These are phyloP conservation scores for Elymus sibiricus DNA, from an alignment of 176 grass and related monocot genomes.

Conservation along the genomic window DNA sequence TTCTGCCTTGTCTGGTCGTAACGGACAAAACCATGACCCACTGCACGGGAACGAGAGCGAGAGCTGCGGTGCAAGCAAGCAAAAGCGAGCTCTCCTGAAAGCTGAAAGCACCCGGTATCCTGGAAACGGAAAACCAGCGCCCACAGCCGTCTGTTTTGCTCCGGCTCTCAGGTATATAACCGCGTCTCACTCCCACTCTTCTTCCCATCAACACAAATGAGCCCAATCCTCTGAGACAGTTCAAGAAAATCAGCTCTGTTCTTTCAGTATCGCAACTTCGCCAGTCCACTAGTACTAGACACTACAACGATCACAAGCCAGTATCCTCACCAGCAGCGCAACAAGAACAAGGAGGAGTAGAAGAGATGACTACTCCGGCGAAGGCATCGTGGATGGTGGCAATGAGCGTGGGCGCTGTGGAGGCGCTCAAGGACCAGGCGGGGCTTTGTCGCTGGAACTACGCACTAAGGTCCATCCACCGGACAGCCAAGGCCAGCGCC, in stretches of 20 bases:
- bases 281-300: not conserved
- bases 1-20: not conserved
- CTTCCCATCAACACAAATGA: not conserved
- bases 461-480: conserved; percentile 37
- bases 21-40: not conserved
- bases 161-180: not conserved
- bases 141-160: conserved; percentile 5
- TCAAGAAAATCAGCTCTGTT: not conserved
- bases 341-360: not conserved
- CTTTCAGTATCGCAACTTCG: not conserved
- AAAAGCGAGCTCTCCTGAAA: no score
- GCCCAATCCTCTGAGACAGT: not conserved
- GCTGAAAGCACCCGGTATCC: not conserved
- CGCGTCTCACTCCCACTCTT: not conserved
- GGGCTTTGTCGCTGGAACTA: conserved; percentile 81
- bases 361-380: not conserved
- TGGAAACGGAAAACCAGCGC: conserved; percentile 26
- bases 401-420: conserved; percentile 49
- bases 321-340: not conserved
- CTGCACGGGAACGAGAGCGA: no score
- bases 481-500: conserved; percentile 13
- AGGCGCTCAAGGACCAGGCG: conserved; percentile 58
- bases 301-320: not conserved
- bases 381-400: conserved; percentile 37
- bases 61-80: no score